phyloP scores from a whole-genome alignment of 140 eudicot species.

The Oenanthe javanica region DNA sequence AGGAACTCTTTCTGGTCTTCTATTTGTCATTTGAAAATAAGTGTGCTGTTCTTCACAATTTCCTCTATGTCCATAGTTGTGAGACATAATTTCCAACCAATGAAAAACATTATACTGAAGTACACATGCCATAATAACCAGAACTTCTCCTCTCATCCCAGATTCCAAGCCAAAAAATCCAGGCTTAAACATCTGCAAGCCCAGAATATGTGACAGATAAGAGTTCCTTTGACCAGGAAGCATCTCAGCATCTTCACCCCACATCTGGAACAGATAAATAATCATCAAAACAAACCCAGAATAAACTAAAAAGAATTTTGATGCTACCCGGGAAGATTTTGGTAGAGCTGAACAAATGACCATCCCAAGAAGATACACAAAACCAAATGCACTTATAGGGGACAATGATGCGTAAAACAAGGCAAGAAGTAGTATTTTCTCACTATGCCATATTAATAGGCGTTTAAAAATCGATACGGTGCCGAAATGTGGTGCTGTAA shows the following conservation, averaged over 20 bases:
- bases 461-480: constrained; percentile 36
- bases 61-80: constrained; percentile 26
- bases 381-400: constrained; percentile 61
- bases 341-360: constrained; percentile 45
- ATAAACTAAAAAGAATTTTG: constrained; percentile 44
- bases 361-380: constrained; percentile 55
- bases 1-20: not conserved
- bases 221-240: constrained; percentile 45
- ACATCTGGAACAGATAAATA: constrained; percentile 58
- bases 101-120: constrained; percentile 56
- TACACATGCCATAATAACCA: constrained; percentile 55
- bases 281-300: constrained; percentile 49
- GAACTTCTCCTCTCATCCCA: constrained; percentile 50
- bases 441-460: constrained; percentile 60
- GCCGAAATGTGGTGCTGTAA: constrained; percentile 24
- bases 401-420: constrained; percentile 56
- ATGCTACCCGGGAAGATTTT: constrained; percentile 50
- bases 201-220: constrained; percentile 35
- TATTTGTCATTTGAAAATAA: constrained; percentile 21
- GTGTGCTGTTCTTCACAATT: constrained; percentile 61
- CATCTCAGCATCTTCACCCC: constrained; percentile 46
- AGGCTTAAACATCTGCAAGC: constrained; percentile 40
- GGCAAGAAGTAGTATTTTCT: constrained; percentile 46
- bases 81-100: constrained; percentile 51
- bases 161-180: constrained; percentile 60